phyloP scores from a whole-genome alignment of 495 filamentous ascomycete species.

The Elaphomyces granulatus region DNA sequence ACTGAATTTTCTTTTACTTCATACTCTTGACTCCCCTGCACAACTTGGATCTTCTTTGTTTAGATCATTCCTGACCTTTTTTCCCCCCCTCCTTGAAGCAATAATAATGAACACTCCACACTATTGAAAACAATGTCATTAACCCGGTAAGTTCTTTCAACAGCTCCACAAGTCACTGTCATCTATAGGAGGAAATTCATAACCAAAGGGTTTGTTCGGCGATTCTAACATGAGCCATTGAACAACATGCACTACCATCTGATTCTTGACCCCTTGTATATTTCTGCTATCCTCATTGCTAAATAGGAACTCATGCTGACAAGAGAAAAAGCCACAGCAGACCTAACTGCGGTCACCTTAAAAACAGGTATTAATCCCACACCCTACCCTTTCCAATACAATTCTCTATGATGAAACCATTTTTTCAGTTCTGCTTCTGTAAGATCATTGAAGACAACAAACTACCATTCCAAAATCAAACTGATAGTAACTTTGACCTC shows the following conservation, averaged over 20 bases:
- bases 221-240: constrained; percentile 72
- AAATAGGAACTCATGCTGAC: constrained; percentile 4
- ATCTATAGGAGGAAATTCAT: constrained; percentile 48
- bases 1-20: too few species aligned
- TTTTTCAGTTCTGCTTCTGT: constrained; percentile 95
- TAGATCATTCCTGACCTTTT: too few species aligned
- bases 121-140: too few species aligned
- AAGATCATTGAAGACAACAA: constrained; percentile 61
- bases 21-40: too few species aligned
- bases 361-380: background rate
- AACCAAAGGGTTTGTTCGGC: constrained; percentile 49
- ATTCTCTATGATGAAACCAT: constrained; percentile 59
- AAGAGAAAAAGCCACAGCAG: constrained; percentile 1
- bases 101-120: too few species aligned
- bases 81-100: too few species aligned
- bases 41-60: too few species aligned
- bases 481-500: too few species aligned
- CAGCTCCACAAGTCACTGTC: too few species aligned
- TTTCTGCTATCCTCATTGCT: background rate
- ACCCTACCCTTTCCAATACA: background rate
- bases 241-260: constrained; percentile 99
- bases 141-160: too few species aligned
- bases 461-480: constrained; percentile 57
- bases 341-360: background rate
- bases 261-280: constrained; percentile 38